phyloP scores from a whole-genome alignment of 2,329 filamentous ascomycete genomes.

The Penicillium sp. region DNA sequence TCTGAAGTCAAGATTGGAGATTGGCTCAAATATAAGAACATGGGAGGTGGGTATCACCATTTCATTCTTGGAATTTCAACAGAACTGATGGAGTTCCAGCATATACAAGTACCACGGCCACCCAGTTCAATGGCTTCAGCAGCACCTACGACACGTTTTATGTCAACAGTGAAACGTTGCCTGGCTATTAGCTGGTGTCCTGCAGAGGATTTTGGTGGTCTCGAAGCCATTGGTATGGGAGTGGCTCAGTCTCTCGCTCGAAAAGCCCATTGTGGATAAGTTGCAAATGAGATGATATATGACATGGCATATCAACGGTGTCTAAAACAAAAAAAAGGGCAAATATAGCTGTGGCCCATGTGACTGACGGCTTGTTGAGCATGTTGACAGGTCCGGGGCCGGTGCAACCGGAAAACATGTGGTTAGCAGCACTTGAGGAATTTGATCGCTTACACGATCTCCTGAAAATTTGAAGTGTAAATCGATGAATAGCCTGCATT shows the following conservation, averaged over 20 bases:
- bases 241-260: not conserved
- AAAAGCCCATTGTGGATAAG: not conserved
- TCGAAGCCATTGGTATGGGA: not conserved
- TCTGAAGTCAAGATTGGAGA: constrained; percentile 25
- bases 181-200: not conserved
- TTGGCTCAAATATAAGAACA: constrained; percentile 31
- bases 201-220: not conserved
- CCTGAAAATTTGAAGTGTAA: not conserved
- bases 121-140: constrained; percentile 29
- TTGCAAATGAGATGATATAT: not conserved
- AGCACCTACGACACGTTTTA: constrained; percentile 18
- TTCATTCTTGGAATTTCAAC: not conserved
- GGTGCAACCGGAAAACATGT: not conserved
- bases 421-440: not conserved
- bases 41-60: constrained; percentile 27
- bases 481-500: constrained; percentile 15
- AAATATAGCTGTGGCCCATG: not conserved
- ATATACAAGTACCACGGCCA: constrained; percentile 16
- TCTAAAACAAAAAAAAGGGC: no score
- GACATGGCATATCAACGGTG: not conserved
- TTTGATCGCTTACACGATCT: not conserved
- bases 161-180: constrained; percentile 28
- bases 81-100: not conserved
- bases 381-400: not conserved
- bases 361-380: not conserved